Evolutionary conservation across 768 basidiomycete genomes (phyloP).

Genomic region (Rubroboletus pulcherrimus): DNA sequence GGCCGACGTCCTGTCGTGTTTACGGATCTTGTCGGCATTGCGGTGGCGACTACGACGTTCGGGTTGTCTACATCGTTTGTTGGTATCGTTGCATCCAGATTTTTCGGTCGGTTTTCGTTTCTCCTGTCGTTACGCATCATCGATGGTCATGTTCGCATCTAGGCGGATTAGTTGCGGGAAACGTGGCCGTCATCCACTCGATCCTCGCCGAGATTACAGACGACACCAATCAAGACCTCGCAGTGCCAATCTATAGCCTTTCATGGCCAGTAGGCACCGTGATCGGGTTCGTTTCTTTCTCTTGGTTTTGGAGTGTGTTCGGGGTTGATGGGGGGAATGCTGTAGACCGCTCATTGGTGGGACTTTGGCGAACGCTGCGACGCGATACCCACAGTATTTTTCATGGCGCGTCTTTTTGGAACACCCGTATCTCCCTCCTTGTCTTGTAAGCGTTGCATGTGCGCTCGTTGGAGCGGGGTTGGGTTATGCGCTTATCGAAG

Average conservation of each 20-base stretch:
- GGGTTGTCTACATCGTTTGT: conserved; percentile 52
- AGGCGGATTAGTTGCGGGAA: conserved; percentile 66
- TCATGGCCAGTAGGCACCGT: conserved; percentile 55
- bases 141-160: not conserved
- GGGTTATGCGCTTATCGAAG: conserved; percentile 17
- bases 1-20: conserved; percentile 63
- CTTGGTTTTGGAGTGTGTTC: not conserved
- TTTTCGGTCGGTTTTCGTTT: conserved; percentile 39
- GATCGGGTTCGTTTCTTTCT: conserved; percentile 39
- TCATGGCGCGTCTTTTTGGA: conserved; percentile 10
- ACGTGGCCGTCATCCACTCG: conserved; percentile 57
- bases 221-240: conserved; percentile 53
- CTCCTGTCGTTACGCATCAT: not conserved
- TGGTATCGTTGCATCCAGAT: conserved; percentile 48
- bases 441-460: conserved; percentile 8
- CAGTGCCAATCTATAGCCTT: conserved; percentile 55
- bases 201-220: conserved; percentile 63
- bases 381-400: conserved; percentile 11
- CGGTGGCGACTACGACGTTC: conserved; percentile 46
- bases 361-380: conserved; percentile 16
- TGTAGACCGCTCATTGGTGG: conserved; percentile 20
- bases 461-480: conserved; percentile 19
- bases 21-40: conserved; percentile 47
- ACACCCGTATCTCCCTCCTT: conserved; percentile 18
- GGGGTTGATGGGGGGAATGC: not conserved